Conservation (phyloP, 805 yeast genomes). For the Lachancea nothofagi region DNA sequence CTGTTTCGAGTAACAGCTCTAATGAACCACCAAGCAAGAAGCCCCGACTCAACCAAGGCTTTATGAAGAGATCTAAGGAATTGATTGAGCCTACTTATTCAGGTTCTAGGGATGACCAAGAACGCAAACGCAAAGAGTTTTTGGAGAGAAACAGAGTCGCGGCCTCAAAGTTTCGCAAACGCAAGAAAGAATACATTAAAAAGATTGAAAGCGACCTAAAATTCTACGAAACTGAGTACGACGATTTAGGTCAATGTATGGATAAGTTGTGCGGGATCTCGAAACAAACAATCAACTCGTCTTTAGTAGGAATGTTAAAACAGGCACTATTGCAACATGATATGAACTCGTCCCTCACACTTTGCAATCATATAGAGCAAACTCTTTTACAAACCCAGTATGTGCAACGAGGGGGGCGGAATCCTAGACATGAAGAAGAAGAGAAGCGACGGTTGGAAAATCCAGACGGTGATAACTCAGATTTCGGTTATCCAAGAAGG, state of each 20-base stretch:
- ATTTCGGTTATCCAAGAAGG: constrained; percentile 4
- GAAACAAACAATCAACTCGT: constrained; percentile 11
- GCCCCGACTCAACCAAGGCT: neutral
- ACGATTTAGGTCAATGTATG: constrained; percentile 42
- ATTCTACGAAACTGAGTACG: constrained; percentile 64
- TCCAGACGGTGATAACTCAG: constrained; percentile 9
- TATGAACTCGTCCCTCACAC: constrained; percentile 16
- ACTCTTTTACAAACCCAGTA: constrained; percentile 19
- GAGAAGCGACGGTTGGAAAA: constrained; percentile 8
- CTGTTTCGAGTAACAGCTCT: neutral
- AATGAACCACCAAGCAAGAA: constrained; percentile 2
- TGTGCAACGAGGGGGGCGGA: constrained; percentile 25
- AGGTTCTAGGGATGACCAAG: constrained; percentile 53
- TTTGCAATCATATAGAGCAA: constrained; percentile 22
- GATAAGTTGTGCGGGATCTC: constrained; percentile 20
- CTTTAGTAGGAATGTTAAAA: constrained; percentile 19
- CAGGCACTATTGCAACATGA: constrained; percentile 23
- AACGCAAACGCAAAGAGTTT: constrained; percentile 56
- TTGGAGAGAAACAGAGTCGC: constrained; percentile 91
- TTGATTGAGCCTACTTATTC: neutral
- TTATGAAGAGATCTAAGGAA: neutral
- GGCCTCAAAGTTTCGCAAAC: constrained; percentile 89
- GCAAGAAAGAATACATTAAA: constrained; percentile 83
- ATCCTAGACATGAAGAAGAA: constrained; percentile 21
- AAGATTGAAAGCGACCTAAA: constrained; percentile 77